These are phyloP conservation scores for Trichoderma asperellum DNA, from an alignment of 2,329 filamentous ascomycete genomes.

Conservation along the genomic window DNA sequence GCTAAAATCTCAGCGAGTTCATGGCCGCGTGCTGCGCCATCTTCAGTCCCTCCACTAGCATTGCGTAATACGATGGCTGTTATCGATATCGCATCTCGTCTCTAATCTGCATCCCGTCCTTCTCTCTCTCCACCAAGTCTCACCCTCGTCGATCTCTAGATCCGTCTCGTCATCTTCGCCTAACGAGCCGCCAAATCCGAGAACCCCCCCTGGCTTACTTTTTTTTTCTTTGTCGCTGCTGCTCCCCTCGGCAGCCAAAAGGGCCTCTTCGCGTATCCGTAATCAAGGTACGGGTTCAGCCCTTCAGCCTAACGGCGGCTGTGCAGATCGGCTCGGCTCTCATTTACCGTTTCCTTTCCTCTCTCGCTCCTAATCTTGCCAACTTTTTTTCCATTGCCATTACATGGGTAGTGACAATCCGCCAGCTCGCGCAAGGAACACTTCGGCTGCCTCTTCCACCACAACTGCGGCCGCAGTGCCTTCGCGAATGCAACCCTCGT, in stretches of 20 bases:
- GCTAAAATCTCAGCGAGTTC: conserved; percentile 1
- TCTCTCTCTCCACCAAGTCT: conserved; percentile 19
- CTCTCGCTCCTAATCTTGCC: background rate
- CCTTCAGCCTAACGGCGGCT: conserved; percentile 2
- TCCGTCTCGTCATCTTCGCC: conserved; percentile 17
- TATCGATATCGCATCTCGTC: conserved; percentile 20
- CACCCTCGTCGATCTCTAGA: conserved; percentile 26
- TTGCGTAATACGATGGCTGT: conserved; percentile 17
- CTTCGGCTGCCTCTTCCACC: conserved; percentile 45
- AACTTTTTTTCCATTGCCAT: background rate
- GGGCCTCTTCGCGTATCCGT: conserved; percentile 20
- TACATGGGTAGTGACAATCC: conserved; percentile 51
- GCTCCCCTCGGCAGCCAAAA: conserved; percentile 3
- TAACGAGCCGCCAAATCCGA: conserved; percentile 23
- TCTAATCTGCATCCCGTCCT: background rate
- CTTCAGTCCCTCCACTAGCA: conserved; percentile 3
- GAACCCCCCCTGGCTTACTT: background rate
- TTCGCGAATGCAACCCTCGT: conserved; percentile 56
- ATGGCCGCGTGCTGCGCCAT: conserved; percentile 16
- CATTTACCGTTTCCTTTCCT: background rate
- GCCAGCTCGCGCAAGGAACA: conserved; percentile 41
- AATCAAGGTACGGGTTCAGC: conserved; percentile 20
- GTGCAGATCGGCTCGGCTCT: conserved; percentile 4
- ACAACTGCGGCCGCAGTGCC: conserved; percentile 21
- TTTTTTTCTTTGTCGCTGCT: background rate